Conservation (phyloP, 179 eudicot genomes). For the Patellifolia procumbens region DNA sequence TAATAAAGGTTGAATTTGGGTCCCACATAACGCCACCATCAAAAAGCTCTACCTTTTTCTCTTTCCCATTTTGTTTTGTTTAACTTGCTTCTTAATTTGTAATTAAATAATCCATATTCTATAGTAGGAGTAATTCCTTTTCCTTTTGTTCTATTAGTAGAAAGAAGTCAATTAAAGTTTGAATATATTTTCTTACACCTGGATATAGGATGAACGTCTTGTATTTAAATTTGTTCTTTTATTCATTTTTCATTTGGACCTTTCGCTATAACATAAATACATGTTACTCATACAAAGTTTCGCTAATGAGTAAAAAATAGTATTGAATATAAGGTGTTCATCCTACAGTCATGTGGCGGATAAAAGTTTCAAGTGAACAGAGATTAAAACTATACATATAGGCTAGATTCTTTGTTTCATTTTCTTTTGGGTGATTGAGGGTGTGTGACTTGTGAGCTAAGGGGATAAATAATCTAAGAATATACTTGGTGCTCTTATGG, state of each 20-base stretch:
- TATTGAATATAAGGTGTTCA: no score
- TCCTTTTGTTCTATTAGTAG: neutral
- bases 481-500: slow-evolving; percentile 11
- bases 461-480: slow-evolving; percentile 9
- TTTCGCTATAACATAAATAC: no score
- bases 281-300: no score
- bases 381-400: neutral
- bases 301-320: no score
- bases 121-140: neutral
- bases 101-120: neutral
- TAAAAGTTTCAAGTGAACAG: neutral
- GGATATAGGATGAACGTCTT: no score
- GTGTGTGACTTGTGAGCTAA: slow-evolving; percentile 8
- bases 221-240: no score
- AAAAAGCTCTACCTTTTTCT: slow-evolving; percentile 14
- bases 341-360: no score
- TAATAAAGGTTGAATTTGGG: slow-evolving; percentile 21
- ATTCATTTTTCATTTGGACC: no score
- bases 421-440: neutral
- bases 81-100: slow-evolving; percentile 5
- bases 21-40: slow-evolving; percentile 33
- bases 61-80: neutral
- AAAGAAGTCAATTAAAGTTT: no score
- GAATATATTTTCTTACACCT: no score
- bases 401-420: neutral